phyloP scores from a whole-genome alignment of 345 rosid species.

The Rhodamnia rubescens region DNA sequence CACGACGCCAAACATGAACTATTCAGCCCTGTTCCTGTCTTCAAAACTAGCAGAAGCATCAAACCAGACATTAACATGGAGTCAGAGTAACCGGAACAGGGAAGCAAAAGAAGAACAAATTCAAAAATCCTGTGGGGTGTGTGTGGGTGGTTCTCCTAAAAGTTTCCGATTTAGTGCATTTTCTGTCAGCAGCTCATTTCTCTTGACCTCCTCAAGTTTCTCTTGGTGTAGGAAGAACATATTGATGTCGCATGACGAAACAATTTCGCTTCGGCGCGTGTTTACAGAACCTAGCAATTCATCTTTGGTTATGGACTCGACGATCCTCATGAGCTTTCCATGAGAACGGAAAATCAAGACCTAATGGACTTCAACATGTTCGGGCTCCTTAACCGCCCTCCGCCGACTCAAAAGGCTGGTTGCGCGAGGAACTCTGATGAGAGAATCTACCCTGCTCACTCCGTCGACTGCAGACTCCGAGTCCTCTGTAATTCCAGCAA shows the following conservation, averaged over 20 bases:
- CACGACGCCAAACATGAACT: not conserved
- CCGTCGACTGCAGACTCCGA: not conserved
- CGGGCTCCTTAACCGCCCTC: not conserved
- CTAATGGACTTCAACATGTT: not conserved
- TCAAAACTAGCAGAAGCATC: not conserved
- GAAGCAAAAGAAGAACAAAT: not conserved
- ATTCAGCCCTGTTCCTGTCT: not conserved
- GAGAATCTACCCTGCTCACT: not conserved
- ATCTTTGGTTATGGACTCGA: not conserved
- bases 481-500: not conserved
- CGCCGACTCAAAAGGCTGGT: not conserved
- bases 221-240: not conserved
- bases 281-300: not conserved
- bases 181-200: not conserved
- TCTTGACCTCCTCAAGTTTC: not conserved
- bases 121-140: not conserved
- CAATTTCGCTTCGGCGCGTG: not conserved
- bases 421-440: not conserved
- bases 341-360: not conserved
- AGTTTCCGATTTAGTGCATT: not conserved
- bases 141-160: not conserved
- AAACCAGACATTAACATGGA: not conserved
- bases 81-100: not conserved
- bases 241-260: not conserved
- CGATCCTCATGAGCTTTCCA: not conserved